phyloP scores from a whole-genome alignment of 345 rosid genomes.

The Carallia brachiata region DNA sequence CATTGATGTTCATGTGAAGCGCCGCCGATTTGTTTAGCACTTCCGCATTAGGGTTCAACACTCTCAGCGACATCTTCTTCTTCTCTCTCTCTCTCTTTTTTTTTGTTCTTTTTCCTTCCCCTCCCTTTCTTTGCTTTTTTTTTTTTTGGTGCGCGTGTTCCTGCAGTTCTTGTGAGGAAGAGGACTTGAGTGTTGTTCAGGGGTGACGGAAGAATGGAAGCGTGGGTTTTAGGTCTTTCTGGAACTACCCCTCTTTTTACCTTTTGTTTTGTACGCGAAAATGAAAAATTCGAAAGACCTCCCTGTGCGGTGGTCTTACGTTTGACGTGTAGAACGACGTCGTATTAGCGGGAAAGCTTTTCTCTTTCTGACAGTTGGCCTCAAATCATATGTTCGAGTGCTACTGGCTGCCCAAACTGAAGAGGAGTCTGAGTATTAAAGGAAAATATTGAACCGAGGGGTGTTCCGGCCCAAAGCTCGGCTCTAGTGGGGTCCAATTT shows the following conservation, averaged over 20 bases:
- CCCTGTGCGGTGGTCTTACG: too few species aligned
- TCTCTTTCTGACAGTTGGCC: too few species aligned
- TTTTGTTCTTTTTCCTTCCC: slow-evolving; percentile 14
- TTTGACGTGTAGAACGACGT: too few species aligned
- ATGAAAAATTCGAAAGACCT: too few species aligned
- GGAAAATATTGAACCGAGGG: too few species aligned
- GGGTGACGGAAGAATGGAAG: neutral
- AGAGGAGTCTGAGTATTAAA: too few species aligned
- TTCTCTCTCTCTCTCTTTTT: neutral
- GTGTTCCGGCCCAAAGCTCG: too few species aligned
- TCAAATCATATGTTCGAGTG: too few species aligned
- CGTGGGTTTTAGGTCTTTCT: slow-evolving; percentile 19
- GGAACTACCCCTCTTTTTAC: neutral
- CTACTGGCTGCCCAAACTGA: too few species aligned
- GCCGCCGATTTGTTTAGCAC: slow-evolving; percentile 98
- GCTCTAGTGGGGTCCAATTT: too few species aligned
- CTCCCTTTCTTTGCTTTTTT: neutral
- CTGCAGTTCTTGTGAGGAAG: neutral
- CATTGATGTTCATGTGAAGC: slow-evolving; percentile 97
- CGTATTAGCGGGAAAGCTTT: too few species aligned
- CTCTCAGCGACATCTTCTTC: slow-evolving; percentile 68
- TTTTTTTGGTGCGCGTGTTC: neutral
- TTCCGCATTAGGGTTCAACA: slow-evolving; percentile 94
- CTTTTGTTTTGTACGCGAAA: too few species aligned
- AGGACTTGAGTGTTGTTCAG: neutral